Base-by-base conservation (phyloP, 1,284 basidiomycete species). In the Exobasidium rhododendri region DNA sequence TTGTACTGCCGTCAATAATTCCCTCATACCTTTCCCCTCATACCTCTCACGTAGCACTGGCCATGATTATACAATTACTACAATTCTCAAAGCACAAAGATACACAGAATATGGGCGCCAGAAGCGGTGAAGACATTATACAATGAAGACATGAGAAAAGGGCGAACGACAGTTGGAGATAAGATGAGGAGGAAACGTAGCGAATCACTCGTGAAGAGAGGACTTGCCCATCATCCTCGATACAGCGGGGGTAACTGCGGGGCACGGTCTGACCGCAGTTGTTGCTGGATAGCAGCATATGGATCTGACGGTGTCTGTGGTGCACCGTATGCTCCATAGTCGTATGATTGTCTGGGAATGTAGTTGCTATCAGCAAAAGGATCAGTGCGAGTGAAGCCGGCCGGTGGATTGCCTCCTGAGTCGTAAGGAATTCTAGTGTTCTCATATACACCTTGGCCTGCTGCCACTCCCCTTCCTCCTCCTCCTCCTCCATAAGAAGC, bases 281-380 rank as follows among this genome's bases (percentile, higher is more conserved):
- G 72, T 24, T 70, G 53, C 44, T 65, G 58, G 57, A 70, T 69
- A 28, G 53, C 62, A 28, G 52, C 45, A 58, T 73, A 74, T 24
- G 72, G 72, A 56, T 73, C 70, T 53, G 1, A 57, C 24, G 44
- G 54, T 58, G 26, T 44, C 31, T 17, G 61, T n/a, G n/a, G n/a
- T 29, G 17, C 44, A 44, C 40, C 32, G 24, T 71, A 67, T 0
- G 64, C 66, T 20, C 60, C 63, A 60, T 71, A 66, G 0, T 57
- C 58, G 10, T 63, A 61, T 20, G 51, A 60, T 22, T 61, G 40
- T 43, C 35, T 3, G 30, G 31, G 26, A n/a, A 28, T 6, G n/a
- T 26, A 26, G 56, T 17, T 47, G 26, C 24, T 44, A 31, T 59
- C 46, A 43, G 61, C 60, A 62, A 70, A 63, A 24, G 71, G 71